Percentiles rank a stretch among this genome's conserved stretches.
Evolutionary conservation across 495 filamentous ascomycete genomes (phyloP).

Genomic region (Poronia punctata): DNA sequence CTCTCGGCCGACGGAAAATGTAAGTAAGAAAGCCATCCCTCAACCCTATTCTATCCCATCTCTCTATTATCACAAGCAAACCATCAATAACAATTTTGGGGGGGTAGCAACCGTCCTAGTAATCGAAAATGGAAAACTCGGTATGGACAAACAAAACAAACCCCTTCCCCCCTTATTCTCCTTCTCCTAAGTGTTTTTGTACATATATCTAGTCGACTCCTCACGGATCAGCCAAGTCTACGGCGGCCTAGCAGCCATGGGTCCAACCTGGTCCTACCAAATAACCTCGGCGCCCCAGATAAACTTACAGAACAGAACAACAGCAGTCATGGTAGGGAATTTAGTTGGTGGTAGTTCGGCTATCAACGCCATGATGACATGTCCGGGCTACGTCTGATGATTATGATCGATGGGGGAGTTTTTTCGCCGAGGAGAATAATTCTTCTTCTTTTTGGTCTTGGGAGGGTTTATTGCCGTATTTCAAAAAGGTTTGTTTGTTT

Average conservation of each 20-base stretch:
- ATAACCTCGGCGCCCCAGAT: slow-evolving; percentile 37
- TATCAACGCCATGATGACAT: slow-evolving; percentile 41
- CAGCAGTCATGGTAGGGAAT: slow-evolving; percentile 26
- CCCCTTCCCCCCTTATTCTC: no score
- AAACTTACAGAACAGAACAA: slow-evolving; percentile 26
- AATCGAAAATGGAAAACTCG: slow-evolving; percentile 43
- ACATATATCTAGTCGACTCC: slow-evolving; percentile 16
- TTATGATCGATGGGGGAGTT: slow-evolving; percentile 40
- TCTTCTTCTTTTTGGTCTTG: slow-evolving; percentile 40
- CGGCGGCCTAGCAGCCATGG: slow-evolving; percentile 22
- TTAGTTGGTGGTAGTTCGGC: slow-evolving; percentile 41
- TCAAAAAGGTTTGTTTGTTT: slow-evolving; percentile 32
- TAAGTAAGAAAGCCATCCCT: background rate
- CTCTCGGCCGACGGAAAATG: slow-evolving; percentile 37
- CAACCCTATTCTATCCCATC: background rate
- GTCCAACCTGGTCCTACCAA: slow-evolving; percentile 34
- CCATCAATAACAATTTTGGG: background rate
- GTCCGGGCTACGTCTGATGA: slow-evolving; percentile 35
- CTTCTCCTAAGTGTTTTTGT: no score
- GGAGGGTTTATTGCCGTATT: slow-evolving; percentile 40
- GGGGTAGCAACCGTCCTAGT: slow-evolving; percentile 37
- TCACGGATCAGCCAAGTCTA: slow-evolving; percentile 22
- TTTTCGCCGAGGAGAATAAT: slow-evolving; percentile 31
- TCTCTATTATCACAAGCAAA: background rate
- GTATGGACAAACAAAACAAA: slow-evolving; percentile 11